A percentile compares a stretch with the other conserved stretches of the same genome.
phyloP scores from a whole-genome alignment of 805 yeast species.

The Zygosaccharomyces rouxii region DNA sequence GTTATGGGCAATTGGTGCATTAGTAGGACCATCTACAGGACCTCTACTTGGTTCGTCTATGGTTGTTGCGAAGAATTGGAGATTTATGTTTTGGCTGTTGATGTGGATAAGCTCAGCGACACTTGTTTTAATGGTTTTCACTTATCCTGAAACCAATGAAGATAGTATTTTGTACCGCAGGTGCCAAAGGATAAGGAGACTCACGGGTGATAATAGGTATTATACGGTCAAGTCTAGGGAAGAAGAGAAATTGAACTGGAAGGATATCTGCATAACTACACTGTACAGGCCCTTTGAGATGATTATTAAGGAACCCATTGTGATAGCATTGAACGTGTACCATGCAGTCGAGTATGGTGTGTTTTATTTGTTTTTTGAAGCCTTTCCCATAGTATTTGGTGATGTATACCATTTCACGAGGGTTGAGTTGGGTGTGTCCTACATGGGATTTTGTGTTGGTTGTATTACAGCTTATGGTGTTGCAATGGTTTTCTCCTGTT shows the following conservation, averaged over 20 bases:
- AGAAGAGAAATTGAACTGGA: slow-evolving; percentile 35
- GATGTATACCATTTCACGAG: slow-evolving; percentile 44
- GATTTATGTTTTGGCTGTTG: slow-evolving; percentile 53
- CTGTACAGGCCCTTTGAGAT: slow-evolving; percentile 49
- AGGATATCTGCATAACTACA: slow-evolving; percentile 28
- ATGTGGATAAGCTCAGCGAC: slow-evolving; percentile 39
- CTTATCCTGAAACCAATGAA: slow-evolving; percentile 48
- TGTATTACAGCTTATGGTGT: slow-evolving; percentile 36
- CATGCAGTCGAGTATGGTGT: slow-evolving; percentile 50
- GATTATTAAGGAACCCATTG: slow-evolving; percentile 50
- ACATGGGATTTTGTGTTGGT: slow-evolving; percentile 46
- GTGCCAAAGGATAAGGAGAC: slow-evolving; percentile 44
- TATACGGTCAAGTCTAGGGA: slow-evolving; percentile 27
- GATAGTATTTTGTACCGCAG: slow-evolving; percentile 44
- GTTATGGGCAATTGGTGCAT: slow-evolving; percentile 50
- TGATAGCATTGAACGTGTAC: slow-evolving; percentile 49
- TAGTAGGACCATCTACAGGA: slow-evolving; percentile 51
- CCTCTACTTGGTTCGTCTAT: slow-evolving; percentile 54
- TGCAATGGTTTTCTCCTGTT: slow-evolving; percentile 26
- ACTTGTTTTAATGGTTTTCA: slow-evolving; percentile 36
- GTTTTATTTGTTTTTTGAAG: slow-evolving; percentile 55
- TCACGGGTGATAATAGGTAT: slow-evolving; percentile 45
- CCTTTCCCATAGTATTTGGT: slow-evolving; percentile 52
- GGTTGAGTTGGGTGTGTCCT: slow-evolving; percentile 46
- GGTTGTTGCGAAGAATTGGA: slow-evolving; percentile 44